A percentile compares a stretch with the other conserved stretches of the same genome.
These are phyloP conservation scores for Dendrothele bispora DNA, from an alignment of 768 basidiomycete species.

Conservation along the genomic window DNA sequence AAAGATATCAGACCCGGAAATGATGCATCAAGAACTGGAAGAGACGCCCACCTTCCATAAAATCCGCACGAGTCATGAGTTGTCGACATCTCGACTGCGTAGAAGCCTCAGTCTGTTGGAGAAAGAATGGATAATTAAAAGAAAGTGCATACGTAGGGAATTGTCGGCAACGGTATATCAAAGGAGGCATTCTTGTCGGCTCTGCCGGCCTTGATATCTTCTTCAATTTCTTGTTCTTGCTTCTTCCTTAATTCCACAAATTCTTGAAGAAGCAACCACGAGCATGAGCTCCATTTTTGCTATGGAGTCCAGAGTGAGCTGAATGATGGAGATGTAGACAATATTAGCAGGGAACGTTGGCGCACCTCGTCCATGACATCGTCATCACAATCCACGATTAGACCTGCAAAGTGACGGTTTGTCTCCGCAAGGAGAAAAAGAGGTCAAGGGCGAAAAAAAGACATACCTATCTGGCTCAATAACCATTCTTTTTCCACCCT, in stretches of 20 bases:
- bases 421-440: neutral
- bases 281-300: constrained; percentile 84
- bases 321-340: neutral
- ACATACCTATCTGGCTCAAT: constrained; percentile 67
- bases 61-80: constrained; percentile 85
- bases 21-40: neutral
- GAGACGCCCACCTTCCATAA: constrained; percentile 60
- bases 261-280: constrained; percentile 75
- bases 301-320: constrained; percentile 17
- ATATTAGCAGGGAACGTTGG: constrained; percentile 9
- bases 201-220: constrained; percentile 34
- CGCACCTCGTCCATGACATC: constrained; percentile 87
- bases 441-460: neutral
- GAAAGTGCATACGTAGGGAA: constrained; percentile 52
- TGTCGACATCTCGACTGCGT: constrained; percentile 65
- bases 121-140: neutral
- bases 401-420: constrained; percentile 27
- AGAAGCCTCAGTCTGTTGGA: constrained; percentile 8
- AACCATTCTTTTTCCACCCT: constrained; percentile 80
- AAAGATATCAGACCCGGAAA: neutral
- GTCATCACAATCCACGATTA: constrained; percentile 82
- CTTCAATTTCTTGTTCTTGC: constrained; percentile 43
- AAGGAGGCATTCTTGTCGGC: constrained; percentile 31
- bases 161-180: constrained; percentile 56
- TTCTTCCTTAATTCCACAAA: constrained; percentile 63